Evolutionary conservation across 495 filamentous ascomycete genomes (phyloP).

Genomic region (Cercophora scortea): DNA sequence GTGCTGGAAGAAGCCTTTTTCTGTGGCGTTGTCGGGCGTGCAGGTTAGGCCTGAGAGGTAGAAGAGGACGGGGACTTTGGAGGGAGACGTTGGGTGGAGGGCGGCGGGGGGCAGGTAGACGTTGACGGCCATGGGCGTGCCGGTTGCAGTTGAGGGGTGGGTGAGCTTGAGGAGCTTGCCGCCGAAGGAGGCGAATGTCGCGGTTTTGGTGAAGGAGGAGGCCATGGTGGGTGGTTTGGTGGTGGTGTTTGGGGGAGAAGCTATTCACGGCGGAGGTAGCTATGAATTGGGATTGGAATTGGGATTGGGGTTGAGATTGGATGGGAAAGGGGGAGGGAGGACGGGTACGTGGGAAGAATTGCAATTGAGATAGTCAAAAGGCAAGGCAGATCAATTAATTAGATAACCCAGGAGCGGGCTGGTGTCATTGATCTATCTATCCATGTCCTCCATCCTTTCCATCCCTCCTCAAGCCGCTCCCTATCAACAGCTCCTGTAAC

Average conservation of each 20-base stretch:
- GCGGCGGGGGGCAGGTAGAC: constrained; percentile 63
- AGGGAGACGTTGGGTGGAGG: constrained; percentile 19
- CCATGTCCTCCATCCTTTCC: not conserved
- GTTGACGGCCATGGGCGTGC: constrained; percentile 62
- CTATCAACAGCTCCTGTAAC: no score
- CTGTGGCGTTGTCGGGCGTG: constrained; percentile 89
- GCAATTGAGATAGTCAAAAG: no score
- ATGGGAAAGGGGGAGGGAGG: not conserved
- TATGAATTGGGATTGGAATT: no score
- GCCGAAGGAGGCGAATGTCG: constrained; percentile 85
- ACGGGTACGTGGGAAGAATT: no score
- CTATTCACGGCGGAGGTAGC: not conserved
- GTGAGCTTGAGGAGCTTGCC: constrained; percentile 90
- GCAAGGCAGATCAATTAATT: no score
- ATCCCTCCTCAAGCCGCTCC: no score
- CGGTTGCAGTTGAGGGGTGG: constrained; percentile 65
- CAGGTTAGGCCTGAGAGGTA: constrained; percentile 94
- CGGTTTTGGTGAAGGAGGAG: constrained; percentile 80
- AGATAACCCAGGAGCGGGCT: no score
- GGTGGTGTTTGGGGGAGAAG: not conserved
- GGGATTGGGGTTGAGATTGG: not conserved
- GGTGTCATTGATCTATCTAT: no score
- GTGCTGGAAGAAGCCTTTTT: constrained; percentile 94
- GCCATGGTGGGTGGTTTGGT: not conserved
- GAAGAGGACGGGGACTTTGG: constrained; percentile 78